Percentiles rank a stretch among this genome's conserved stretches.
Evolutionary conservation across 192 early-diverging fungal genomes (phyloP).

Genomic region (Chytriomyces sp.): DNA sequence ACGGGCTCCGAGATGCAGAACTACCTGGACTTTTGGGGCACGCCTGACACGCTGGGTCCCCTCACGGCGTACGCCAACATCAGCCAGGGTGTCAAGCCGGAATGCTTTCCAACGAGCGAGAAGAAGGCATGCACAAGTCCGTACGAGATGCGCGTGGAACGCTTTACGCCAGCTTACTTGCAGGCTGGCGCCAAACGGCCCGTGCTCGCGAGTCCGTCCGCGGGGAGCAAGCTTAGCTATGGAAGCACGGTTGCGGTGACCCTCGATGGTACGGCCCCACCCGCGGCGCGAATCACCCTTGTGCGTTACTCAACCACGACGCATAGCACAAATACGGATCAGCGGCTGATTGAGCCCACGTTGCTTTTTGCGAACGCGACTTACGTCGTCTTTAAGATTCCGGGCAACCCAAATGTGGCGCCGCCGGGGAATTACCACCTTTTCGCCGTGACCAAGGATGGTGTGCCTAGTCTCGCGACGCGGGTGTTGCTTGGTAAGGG

Average conservation of each 20-base stretch:
- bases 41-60: neutral
- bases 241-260: slow-evolving; percentile 25
- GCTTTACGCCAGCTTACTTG: slow-evolving; percentile 14
- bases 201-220: neutral
- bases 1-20: slow-evolving; percentile 45
- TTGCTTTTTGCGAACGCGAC: slow-evolving; percentile 13
- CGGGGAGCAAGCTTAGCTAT: slow-evolving; percentile 28
- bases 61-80: neutral
- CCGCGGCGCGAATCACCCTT: slow-evolving; percentile 24
- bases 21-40: slow-evolving; percentile 36
- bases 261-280: slow-evolving; percentile 9
- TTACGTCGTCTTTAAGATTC: slow-evolving; percentile 28
- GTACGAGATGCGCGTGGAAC: slow-evolving; percentile 13
- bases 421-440: slow-evolving; percentile 49
- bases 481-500: slow-evolving; percentile 14
- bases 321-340: slow-evolving; percentile 50
- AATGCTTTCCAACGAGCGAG: slow-evolving; percentile 5
- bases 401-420: slow-evolving; percentile 33
- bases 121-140: slow-evolving; percentile 13
- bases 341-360: slow-evolving; percentile 41
- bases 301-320: slow-evolving; percentile 44
- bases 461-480: slow-evolving; percentile 33
- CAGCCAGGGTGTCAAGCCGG: neutral
- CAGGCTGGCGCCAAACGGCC: neutral
- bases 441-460: slow-evolving; percentile 32